Evolutionary conservation across 495 filamentous ascomycete species (phyloP).

Genomic region (Sporormia fimetaria): DNA sequence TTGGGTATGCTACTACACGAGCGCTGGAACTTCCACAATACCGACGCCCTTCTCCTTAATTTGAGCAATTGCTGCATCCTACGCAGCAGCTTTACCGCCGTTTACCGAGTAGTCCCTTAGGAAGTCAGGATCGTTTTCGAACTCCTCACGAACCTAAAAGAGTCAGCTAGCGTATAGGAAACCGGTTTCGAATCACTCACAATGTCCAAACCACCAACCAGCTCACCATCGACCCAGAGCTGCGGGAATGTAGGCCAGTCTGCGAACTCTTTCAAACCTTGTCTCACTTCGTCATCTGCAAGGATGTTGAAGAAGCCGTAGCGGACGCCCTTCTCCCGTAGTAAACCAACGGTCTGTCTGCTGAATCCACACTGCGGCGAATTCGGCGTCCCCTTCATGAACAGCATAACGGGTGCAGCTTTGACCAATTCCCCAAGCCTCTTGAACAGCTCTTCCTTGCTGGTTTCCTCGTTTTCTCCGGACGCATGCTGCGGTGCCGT

Average conservation of each 20-base stretch:
- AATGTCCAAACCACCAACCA: constrained; percentile 93
- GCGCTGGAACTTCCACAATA: no score
- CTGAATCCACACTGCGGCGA: constrained; percentile 92
- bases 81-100: not conserved
- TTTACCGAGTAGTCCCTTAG: constrained; percentile 53
- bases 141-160: constrained; percentile 47
- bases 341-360: constrained; percentile 69
- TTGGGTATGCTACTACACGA: no score
- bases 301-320: constrained; percentile 99
- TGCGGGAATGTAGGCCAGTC: constrained; percentile 98
- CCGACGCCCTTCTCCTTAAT: no score
- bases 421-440: constrained; percentile 72
- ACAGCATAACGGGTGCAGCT: constrained; percentile 94
- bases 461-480: constrained; percentile 40
- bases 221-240: constrained; percentile 67
- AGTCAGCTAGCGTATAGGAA: not conserved
- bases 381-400: constrained; percentile 87
- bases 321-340: constrained; percentile 78
- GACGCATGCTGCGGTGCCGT: constrained; percentile 40
- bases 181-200: constrained; percentile 44
- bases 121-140: constrained; percentile 60
- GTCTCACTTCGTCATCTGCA: constrained; percentile 92
- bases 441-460: constrained; percentile 65
- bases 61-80: no score
- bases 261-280: constrained; percentile 87